These are phyloP conservation scores for Clohesyomyces aquaticus DNA, from an alignment of 495 filamentous ascomycete genomes.

Conservation along the genomic window DNA sequence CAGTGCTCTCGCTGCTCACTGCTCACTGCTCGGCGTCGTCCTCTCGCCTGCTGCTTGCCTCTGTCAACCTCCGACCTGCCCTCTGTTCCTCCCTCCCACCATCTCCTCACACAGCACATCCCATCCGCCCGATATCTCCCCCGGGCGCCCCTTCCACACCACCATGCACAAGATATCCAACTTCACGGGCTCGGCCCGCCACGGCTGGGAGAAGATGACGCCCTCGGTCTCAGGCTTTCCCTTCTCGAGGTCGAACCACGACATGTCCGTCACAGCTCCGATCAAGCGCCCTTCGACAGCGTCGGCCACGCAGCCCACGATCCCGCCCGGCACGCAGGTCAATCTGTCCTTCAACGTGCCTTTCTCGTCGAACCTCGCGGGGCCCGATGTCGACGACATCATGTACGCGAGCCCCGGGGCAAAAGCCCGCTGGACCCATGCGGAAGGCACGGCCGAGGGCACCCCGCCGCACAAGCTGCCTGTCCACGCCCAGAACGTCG, in stretches of 20 bases:
- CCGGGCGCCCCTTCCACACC: slow-evolving; percentile 29
- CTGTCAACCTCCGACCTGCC: background rate
- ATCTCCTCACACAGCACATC: slow-evolving; percentile 23
- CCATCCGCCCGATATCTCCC: slow-evolving; percentile 31
- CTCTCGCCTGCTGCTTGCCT: too few species aligned
- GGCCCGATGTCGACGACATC: slow-evolving; percentile 89
- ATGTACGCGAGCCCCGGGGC: slow-evolving; percentile 83
- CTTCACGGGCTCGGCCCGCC: slow-evolving; percentile 77
- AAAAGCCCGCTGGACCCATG: slow-evolving; percentile 86
- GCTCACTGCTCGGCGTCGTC: background rate
- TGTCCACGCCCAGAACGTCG: slow-evolving; percentile 82
- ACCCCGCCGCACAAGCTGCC: slow-evolving; percentile 83
- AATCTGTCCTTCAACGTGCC: slow-evolving; percentile 92
- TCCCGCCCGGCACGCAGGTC: slow-evolving; percentile 48
- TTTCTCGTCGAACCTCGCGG: slow-evolving; percentile 86
- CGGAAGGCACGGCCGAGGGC: slow-evolving; percentile 80
- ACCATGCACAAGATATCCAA: slow-evolving; percentile 91
- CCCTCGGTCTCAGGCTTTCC: slow-evolving; percentile 61
- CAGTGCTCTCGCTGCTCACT: too few species aligned
- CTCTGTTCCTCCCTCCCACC: slow-evolving; percentile 12
- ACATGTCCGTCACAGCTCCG: slow-evolving; percentile 67
- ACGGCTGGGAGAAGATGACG: slow-evolving; percentile 91
- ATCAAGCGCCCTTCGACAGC: slow-evolving; percentile 73
- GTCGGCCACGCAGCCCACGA: slow-evolving; percentile 46
- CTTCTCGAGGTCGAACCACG: slow-evolving; percentile 57